Conservation (phyloP, 1,284 basidiomycete species). For the Fistulina hepatica region DNA sequence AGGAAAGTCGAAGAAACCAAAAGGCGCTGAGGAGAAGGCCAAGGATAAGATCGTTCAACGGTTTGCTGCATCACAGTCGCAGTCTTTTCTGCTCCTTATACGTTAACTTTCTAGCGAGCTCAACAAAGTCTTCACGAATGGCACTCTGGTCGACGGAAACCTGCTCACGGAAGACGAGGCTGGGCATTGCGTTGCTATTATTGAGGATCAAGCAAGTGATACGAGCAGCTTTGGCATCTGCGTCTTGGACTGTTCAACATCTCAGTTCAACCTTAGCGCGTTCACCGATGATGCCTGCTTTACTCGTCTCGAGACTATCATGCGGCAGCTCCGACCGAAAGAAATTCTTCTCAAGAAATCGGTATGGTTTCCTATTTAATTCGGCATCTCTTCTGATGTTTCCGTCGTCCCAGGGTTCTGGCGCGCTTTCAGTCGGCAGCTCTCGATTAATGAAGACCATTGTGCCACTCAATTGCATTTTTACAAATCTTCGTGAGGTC, state of each 20-base stretch:
- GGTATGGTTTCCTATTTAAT: not conserved
- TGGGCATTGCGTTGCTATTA: conserved; percentile 89
- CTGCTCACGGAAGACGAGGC: conserved; percentile 90
- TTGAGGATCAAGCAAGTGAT: conserved; percentile 46
- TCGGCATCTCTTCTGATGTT: conserved; percentile 6
- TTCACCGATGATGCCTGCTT: conserved; percentile 92
- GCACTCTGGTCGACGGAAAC: conserved; percentile 88
- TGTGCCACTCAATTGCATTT: conserved; percentile 70
- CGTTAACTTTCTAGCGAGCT: conserved; percentile 52
- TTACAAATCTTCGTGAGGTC: conserved; percentile 75
- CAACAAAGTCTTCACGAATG: conserved; percentile 93
- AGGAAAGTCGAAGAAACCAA: conserved; percentile 50
- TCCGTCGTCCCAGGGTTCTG: conserved; percentile 51
- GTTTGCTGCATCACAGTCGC: conserved; percentile 25
- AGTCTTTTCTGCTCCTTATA: too few species aligned
- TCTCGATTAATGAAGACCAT: conserved; percentile 72
- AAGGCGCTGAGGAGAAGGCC: conserved; percentile 42
- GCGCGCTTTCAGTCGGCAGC: conserved; percentile 60
- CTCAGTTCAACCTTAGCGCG: conserved; percentile 85
- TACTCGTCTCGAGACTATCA: conserved; percentile 88
- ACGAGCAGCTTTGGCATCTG: conserved; percentile 77
- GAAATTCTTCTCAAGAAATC: conserved; percentile 85
- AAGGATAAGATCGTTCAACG: conserved; percentile 78
- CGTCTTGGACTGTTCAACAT: conserved; percentile 92
- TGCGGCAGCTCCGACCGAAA: conserved; percentile 88